These are phyloP conservation scores for Tetrapisispora nanseiensis DNA, from an alignment of 805 yeast species.

Conservation along the genomic window DNA sequence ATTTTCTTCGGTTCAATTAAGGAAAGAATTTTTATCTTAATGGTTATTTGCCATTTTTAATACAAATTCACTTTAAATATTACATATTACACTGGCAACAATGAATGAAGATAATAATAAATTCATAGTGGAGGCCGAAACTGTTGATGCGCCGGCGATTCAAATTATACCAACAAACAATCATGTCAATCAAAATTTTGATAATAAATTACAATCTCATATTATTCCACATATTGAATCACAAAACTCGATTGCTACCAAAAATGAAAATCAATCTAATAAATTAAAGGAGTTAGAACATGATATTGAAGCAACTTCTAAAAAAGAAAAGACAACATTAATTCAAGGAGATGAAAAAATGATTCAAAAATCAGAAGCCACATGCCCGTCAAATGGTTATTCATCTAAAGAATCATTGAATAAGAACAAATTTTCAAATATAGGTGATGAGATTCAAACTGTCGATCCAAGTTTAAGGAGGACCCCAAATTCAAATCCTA, in stretches of 20 bases:
- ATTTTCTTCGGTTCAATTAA: too few relatives aligned
- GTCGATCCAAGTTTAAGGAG: background rate
- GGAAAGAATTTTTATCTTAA: too few relatives aligned
- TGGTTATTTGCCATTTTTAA: too few relatives aligned
- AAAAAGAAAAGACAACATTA: too few relatives aligned
- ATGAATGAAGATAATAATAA: constrained; percentile 24
- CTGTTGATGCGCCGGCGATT: constrained; percentile 39
- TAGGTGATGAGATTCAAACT: background rate
- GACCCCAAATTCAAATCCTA: background rate
- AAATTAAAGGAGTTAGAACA: background rate
- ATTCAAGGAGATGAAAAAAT: too few relatives aligned
- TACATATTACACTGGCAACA: background rate
- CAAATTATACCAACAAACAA: constrained; percentile 10
- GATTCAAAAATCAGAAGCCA: background rate
- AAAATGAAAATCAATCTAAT: background rate
- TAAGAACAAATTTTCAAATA: background rate
- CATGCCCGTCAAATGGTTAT: background rate
- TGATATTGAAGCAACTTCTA: background rate
- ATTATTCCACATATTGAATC: background rate
- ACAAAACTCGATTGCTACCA: background rate
- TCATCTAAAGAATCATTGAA: background rate
- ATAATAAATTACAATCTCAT: background rate
- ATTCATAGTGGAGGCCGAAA: constrained; percentile 54
- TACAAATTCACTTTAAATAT: too few relatives aligned
- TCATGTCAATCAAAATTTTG: background rate